Base-by-base conservation (phyloP, 208 protist genomes). In the Angomonas ambiguus region DNA sequence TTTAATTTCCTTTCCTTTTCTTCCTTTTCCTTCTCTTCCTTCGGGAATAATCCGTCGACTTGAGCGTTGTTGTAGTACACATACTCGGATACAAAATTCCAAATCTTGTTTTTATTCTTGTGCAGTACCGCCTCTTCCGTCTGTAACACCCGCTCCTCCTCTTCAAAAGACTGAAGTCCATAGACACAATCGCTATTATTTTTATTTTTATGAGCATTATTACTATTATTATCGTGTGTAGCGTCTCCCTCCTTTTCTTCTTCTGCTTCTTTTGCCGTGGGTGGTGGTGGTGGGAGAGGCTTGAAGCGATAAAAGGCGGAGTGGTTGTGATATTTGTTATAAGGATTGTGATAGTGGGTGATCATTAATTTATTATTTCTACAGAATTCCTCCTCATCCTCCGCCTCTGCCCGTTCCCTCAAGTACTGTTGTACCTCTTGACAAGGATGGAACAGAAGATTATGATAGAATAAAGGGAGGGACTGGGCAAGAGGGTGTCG, bases 291-390 rank as follows among this genome's bases (percentile, higher is more conserved):
- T 48, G 38, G 11, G 18, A 48, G 18, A 48, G 18, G 38, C 38
- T n/a, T n/a, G n/a, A 56, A 56, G 8, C 49, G 22, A 56, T 28
- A 56, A 56, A 56, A 56, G 25, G 25, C 16, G n/a, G 22, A n/a
- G 25, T 56, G 49, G 16, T 59, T 59, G 33, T 59, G 53, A 59
- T 30, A 30, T 31, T 59, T 59, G 16, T 59, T 59, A 31, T 33
- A 59, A 20, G 20, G 24, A 31, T 59, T 59, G 28, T 59, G 53
- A 59, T 59, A 59, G 16, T 59, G 53, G 18, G 53, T n/a, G 16
- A 59, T 16, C 11, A 16, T 8, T n/a, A 45, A n/a, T 8, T n/a
- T 45, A n/a, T n/a, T n/a, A n/a, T n/a, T n/a, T n/a, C n/a, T n/a
- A n/a, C n/a, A n/a, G 8, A 30, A n/a, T 11, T 53, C 48, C 2